These are phyloP conservation scores for Pseudonitzschia multiseries DNA, from an alignment of 108 stramenopile species.

Conservation along the genomic window DNA sequence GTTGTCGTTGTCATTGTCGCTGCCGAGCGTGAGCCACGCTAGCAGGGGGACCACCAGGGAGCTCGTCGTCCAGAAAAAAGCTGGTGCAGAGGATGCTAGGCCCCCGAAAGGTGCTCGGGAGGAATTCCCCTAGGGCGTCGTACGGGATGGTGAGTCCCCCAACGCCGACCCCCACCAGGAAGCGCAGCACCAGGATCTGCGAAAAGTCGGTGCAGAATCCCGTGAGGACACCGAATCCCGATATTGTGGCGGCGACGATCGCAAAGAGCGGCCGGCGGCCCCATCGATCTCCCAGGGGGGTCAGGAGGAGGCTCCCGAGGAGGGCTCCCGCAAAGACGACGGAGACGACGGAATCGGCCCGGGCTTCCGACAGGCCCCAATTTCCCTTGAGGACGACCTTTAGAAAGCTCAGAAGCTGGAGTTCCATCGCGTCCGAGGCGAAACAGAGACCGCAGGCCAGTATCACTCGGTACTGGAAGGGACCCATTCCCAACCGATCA, in stretches of 20 bases:
- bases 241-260: slow-evolving; percentile 42
- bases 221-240: slow-evolving; percentile 55
- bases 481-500: slow-evolving; percentile 56
- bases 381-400: slow-evolving; percentile 47
- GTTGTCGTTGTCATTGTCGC: background rate
- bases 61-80: slow-evolving; percentile 73
- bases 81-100: slow-evolving; percentile 30
- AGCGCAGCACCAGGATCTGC: slow-evolving; percentile 42
- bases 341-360: slow-evolving; percentile 50
- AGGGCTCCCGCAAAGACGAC: slow-evolving; percentile 69
- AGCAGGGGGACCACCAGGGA: slow-evolving; percentile 56
- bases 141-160: slow-evolving; percentile 64
- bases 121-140: slow-evolving; percentile 40
- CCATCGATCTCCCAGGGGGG: slow-evolving; percentile 59
- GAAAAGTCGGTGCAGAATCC: slow-evolving; percentile 48
- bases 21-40: slow-evolving; percentile 51
- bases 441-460: slow-evolving; percentile 71
- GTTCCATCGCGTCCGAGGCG: slow-evolving; percentile 72
- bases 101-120: slow-evolving; percentile 52
- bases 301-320: slow-evolving; percentile 58
- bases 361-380: slow-evolving; percentile 50
- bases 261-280: slow-evolving; percentile 66
- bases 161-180: slow-evolving; percentile 73
- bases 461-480: slow-evolving; percentile 57
- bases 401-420: slow-evolving; percentile 64